Evolutionary conservation across 148 eudicot genomes (phyloP).

Genomic region (Diospyros lotus): DNA sequence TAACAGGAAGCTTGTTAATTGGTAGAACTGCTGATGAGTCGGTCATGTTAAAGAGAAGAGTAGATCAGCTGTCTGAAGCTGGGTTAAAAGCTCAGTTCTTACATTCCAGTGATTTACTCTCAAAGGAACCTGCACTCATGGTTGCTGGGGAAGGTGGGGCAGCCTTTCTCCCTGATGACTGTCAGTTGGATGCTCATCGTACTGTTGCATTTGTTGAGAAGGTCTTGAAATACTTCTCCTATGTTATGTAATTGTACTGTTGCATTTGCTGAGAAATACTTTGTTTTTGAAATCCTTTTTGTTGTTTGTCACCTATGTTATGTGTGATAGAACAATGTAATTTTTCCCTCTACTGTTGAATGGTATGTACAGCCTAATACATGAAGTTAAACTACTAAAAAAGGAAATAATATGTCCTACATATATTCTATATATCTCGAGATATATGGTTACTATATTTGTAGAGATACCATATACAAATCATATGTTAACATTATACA

Average conservation of each 20-base stretch:
- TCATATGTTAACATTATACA: no score
- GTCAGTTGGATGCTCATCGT: conserved; percentile 65
- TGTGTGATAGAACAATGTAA: not conserved
- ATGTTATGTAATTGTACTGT: not conserved
- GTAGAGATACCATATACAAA: no score
- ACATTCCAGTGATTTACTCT: conserved; percentile 43
- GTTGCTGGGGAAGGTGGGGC: conserved; percentile 62
- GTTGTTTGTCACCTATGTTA: conserved; percentile 7
- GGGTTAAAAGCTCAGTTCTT: conserved; percentile 67
- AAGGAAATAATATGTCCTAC: no score
- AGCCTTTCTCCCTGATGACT: conserved; percentile 76
- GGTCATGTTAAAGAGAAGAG: conserved; percentile 42
- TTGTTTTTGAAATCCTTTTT: conserved; percentile 8
- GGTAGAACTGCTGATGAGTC: conserved; percentile 58
- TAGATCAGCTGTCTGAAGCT: conserved; percentile 51
- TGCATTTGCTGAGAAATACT: not conserved
- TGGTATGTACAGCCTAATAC: no score
- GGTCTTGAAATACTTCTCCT: conserved; percentile 29
- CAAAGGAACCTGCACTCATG: conserved; percentile 64
- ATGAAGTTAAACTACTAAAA: no score
- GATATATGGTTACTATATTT: no score
- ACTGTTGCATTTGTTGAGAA: conserved; percentile 70
- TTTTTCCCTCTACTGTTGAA: no score
- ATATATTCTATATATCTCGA: no score
- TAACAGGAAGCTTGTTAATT: conserved; percentile 81